Evolutionary conservation across 805 yeast genomes (phyloP), one percentile per base, ranked within the genome.

Genomic region (Ogataea populi-albae): DNA sequence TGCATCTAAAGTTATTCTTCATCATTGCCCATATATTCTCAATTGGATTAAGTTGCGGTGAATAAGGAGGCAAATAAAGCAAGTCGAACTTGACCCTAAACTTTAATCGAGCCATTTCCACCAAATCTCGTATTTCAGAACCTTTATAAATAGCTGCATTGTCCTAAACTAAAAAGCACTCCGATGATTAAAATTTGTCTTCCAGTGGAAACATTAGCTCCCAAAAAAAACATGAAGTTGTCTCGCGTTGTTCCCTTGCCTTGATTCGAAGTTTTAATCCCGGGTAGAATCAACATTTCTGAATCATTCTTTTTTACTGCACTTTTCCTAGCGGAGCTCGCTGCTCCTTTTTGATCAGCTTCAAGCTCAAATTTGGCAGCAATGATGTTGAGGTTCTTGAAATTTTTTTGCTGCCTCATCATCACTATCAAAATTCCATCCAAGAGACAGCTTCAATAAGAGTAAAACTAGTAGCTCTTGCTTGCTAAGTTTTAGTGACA

Each of bases 391-490:
- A 15, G 21, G 12, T n/a, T 17, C 31, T 28, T 28, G 21, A 21
- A 28, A 28, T 28, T 28, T 17, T 28, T 15, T 16, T 17, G 31
- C 11, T 28, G 31, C 21, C 17, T 28, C 20, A 28, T n/a, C 21
- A 17, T n/a, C 9, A 28, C 31, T 17, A 15, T 28, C 21, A 17
- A 9, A 17, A 28, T 28, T 17, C 21, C 21, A n/a, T 28, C 21
- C 11, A 28, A 28, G 31, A 28, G 9, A 28, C 31, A 17, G 31
- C 31, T 15, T 21, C 31, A 9, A 28, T 28, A 28, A 28, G 31
- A 17, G 31, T 28, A 17, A 28, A 28, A 28, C 21, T 28, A 28
- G 31, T 15, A 17, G 31, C 31, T 17, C 31, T 28, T 15, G 31
- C 15, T 16, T 16, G 21, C 17, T 16, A 21, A 15, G 31, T 28